phyloP scores from a whole-genome alignment of 345 rosid species.

The Salix suchowensis region DNA sequence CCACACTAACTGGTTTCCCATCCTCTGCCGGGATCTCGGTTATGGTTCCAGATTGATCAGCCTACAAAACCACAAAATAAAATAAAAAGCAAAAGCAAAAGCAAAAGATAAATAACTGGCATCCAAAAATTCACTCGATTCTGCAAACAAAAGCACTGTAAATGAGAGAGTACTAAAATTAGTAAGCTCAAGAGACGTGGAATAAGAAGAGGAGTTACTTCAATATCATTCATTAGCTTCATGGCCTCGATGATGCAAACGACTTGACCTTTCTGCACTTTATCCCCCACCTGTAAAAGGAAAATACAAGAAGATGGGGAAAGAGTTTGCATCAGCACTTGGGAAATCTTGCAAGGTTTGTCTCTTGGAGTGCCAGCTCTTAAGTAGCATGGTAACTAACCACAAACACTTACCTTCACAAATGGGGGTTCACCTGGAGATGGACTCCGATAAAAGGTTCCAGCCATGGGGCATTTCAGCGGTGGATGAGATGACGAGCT shows the following conservation, averaged over 20 bases:
- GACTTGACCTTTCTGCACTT: conserved; percentile 94
- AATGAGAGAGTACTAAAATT: neutral
- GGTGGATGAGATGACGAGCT: conserved; percentile 50
- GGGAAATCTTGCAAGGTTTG: neutral
- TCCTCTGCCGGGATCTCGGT: conserved; percentile 71
- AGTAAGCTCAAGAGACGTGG: neutral
- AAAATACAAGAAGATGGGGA: neutral
- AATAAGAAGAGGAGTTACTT: conserved; percentile 38
- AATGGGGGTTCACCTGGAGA: conserved; percentile 91
- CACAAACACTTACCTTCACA: conserved; percentile 55
- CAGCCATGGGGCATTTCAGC: conserved; percentile 91
- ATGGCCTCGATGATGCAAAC: conserved; percentile 94
- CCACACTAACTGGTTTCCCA: conserved; percentile 81
- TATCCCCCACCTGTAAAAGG: conserved; percentile 73
- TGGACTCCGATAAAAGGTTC: conserved; percentile 81
- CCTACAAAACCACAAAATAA: conserved; percentile 40
- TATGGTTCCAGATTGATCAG: conserved; percentile 91
- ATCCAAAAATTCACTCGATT: neutral
- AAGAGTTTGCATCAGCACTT: neutral
- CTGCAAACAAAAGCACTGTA: neutral
- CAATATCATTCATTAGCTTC: conserved; percentile 99
- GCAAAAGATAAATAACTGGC: neutral
- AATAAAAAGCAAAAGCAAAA: neutral
- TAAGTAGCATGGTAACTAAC: neutral
- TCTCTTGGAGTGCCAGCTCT: neutral